A percentile compares a stretch with the other conserved stretches of the same genome.
phyloP scores from a whole-genome alignment of 371 early-diverging fungal species.

The Blastocladiella emersonii region DNA sequence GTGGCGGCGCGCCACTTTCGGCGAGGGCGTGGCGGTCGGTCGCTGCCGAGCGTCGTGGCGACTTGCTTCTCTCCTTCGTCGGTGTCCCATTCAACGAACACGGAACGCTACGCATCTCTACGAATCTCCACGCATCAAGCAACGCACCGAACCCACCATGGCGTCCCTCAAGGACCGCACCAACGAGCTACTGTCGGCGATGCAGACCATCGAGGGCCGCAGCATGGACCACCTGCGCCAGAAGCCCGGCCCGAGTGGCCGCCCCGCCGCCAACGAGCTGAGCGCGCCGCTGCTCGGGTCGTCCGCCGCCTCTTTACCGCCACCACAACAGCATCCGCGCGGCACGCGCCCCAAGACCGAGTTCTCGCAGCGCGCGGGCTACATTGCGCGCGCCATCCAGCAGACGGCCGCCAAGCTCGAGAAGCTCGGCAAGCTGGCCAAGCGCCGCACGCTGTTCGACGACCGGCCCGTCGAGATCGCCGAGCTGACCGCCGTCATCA shows the following conservation, averaged over 20 bases:
- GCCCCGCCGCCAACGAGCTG: too few species aligned
- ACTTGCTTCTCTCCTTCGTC: too few species aligned
- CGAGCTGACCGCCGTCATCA: conserved; percentile 83
- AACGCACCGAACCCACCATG: background rate
- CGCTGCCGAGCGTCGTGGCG: too few species aligned
- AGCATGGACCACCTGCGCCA: too few species aligned
- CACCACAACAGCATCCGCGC: too few species aligned
- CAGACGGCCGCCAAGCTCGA: conserved; percentile 46
- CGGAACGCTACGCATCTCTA: too few species aligned
- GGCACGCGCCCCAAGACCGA: conserved; percentile 17
- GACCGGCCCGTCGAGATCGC: conserved; percentile 59
- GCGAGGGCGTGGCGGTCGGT: too few species aligned
- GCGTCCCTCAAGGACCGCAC: background rate
- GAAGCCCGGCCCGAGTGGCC: too few species aligned
- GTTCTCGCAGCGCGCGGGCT: conserved; percentile 43
- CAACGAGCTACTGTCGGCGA: background rate
- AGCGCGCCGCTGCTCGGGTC: background rate
- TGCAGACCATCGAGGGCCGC: background rate
- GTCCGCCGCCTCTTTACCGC: background rate
- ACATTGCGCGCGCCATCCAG: conserved; percentile 49
- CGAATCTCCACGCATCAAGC: too few species aligned
- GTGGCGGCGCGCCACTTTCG: too few species aligned
- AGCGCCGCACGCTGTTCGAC: conserved; percentile 55
- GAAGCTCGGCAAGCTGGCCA: conserved; percentile 52
- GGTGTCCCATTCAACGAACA: too few species aligned